These are phyloP conservation scores for Saposhnikovia divaricata DNA, from an alignment of 129 eudicot species.

Conservation along the genomic window DNA sequence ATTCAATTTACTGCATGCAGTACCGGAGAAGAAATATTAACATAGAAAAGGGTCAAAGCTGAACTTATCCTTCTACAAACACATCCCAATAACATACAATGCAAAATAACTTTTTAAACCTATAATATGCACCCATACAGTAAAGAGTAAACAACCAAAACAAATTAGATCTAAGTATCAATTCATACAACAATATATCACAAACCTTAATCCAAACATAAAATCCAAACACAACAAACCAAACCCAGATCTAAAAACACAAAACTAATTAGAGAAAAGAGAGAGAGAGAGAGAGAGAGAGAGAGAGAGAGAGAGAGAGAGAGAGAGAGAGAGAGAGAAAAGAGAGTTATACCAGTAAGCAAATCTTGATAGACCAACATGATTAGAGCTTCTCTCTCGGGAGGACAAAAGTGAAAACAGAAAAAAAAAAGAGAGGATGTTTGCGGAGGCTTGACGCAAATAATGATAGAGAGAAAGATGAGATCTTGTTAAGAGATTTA, in stretches of 20 bases:
- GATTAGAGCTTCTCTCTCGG: conserved; percentile 10
- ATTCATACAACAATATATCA: neutral
- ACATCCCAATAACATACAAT: neutral
- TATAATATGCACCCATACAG: neutral
- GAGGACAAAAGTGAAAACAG: neutral
- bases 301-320: too few species aligned
- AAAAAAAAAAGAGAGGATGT: neutral
- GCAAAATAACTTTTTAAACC: neutral
- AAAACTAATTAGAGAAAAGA: too few species aligned
- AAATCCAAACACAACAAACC: neutral
- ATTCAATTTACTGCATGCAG: neutral
- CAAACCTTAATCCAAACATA: neutral
- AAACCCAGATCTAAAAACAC: neutral
- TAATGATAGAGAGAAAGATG: too few species aligned
- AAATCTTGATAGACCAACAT: conserved; percentile 59
- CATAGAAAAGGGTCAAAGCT: too few species aligned
- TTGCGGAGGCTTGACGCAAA: conserved; percentile 1
- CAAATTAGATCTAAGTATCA: neutral
- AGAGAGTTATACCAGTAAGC: conserved; percentile 45
- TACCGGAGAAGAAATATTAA: neutral
- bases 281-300: neutral
- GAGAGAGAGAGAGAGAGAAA: too few species aligned
- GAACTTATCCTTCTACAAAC: neutral
- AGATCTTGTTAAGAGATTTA: too few species aligned
- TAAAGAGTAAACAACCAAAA: neutral